Base-by-base conservation (phyloP, 2,329 filamentous ascomycete species). In the Aspergillus udagawae region DNA sequence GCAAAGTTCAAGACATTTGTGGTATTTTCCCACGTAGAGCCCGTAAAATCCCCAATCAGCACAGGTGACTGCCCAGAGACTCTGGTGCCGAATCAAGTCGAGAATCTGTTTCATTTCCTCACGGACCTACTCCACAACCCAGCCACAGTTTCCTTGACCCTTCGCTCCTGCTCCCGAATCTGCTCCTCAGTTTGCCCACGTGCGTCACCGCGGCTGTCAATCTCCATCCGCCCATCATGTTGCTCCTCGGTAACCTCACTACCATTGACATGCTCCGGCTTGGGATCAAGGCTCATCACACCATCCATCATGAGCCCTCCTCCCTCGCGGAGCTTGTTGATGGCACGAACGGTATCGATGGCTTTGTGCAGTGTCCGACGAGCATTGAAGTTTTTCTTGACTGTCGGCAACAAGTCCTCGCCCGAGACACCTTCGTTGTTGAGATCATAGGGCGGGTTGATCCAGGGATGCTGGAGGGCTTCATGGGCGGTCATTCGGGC, bases 401-500 rank as follows among this genome's bases (percentile, higher is more conserved):
- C 83, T 0, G 81, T 85, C 2, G 85, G 85, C 50, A 88, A 72
- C 29, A 88, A 74, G 72, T 88, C 85, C 63, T 82, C 78, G 25
- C 74, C 75, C 4, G 73, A 70, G 48, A 73, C 72, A 29, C 66
- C 61, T 51, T 63, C 65, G 64, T 66, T 52, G 23, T 54, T 60
- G n/a, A 75, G 76, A 59, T 80, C 79, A 56, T 80, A 77, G 1
- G 82, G 79, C 29, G 82, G 81, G 54, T 82, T 83, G 65, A 87
- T 83, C 84, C 85, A 88, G n/a, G 81, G 77, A 64, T 87, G 85
- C 49, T 82, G 82, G 3, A 88, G 78, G 2, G 85, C 85, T 73
- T 86, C 90, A 75, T 97, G 92, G 8, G 93, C 89, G 1, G 93
- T 97, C 84, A 97, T 94, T 66, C 94, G 90, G 65, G 86, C 84